Percentiles rank a stretch among this genome's conserved stretches.
phyloP scores from a whole-genome alignment of 257 asterid species.

The Galeopsis tetrahit region DNA sequence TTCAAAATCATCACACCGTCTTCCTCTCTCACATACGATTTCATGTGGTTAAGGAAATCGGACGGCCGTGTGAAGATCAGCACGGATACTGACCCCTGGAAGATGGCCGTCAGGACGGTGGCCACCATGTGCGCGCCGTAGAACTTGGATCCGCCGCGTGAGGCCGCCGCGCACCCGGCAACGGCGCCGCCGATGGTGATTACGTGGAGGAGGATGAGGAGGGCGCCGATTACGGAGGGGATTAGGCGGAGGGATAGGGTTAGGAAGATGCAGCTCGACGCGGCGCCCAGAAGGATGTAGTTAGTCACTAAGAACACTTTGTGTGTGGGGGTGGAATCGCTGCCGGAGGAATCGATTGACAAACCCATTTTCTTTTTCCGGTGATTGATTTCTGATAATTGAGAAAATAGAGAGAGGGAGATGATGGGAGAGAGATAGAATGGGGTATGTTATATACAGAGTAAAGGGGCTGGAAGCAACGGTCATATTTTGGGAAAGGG shows the following conservation, averaged over 20 bases:
- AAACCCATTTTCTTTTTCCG: constrained; percentile 34
- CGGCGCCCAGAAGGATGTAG: constrained; percentile 70
- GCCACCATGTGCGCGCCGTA: constrained; percentile 91
- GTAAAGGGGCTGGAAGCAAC: constrained; percentile 26
- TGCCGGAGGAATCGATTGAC: constrained; percentile 35
- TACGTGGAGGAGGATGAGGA: constrained; percentile 77
- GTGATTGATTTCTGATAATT: neutral
- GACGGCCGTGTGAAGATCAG: constrained; percentile 72
- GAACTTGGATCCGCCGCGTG: constrained; percentile 55
- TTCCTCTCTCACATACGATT: constrained; percentile 78
- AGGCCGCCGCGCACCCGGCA: constrained; percentile 75
- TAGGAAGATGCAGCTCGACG: constrained; percentile 80
- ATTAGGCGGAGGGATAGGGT: constrained; percentile 75
- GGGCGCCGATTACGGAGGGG: constrained; percentile 61
- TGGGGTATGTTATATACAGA: neutral
- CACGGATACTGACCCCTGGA: constrained; percentile 85
- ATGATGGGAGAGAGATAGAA: neutral
- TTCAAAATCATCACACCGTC: constrained; percentile 75
- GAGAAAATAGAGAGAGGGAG: constrained; percentile 1
- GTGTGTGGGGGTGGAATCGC: constrained; percentile 44
- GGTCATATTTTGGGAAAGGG: constrained; percentile 25
- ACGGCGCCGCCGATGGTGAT: constrained; percentile 70
- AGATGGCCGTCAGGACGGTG: constrained; percentile 82
- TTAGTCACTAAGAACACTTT: constrained; percentile 56
- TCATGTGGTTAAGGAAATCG: constrained; percentile 70